Percentiles rank a stretch among this genome's conserved stretches.
These are phyloP conservation scores for Tetrapisispora arboricola DNA, from an alignment of 805 yeast genomes.

Conservation along the genomic window DNA sequence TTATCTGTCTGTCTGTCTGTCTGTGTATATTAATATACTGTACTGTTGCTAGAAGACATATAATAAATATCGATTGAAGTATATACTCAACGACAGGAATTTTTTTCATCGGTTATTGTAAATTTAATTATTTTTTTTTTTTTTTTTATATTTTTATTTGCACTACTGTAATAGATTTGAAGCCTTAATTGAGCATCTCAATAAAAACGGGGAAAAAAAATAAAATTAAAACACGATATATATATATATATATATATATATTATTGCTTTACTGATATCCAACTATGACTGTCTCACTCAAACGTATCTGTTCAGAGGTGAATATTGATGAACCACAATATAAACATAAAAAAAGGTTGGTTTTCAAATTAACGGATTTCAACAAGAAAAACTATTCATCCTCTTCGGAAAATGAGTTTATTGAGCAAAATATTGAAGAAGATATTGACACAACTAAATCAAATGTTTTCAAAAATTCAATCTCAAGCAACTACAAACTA, in stretches of 20 bases:
- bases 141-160: not conserved
- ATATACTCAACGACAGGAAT: too few species aligned
- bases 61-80: too few species aligned
- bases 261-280: not conserved
- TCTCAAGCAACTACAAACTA: not conserved
- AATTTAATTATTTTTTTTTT: not conserved
- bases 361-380: not conserved
- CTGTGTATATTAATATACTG: too few species aligned
- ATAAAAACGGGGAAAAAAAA: slow-evolving; percentile 3
- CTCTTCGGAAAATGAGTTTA: too few species aligned
- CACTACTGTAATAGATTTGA: slow-evolving; percentile 7
- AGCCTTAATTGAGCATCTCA: slow-evolving; percentile 26
- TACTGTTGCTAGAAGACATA: too few species aligned
- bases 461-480: not conserved
- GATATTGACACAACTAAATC: not conserved
- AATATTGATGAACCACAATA: not conserved
- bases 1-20: too few species aligned
- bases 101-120: too few species aligned
- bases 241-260: too few species aligned
- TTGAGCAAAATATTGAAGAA: not conserved
- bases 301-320: slow-evolving; percentile 3
- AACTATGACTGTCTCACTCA: slow-evolving; percentile 1
- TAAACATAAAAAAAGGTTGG: slow-evolving; percentile 1
- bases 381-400: too few species aligned
- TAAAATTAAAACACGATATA: not conserved